phyloP scores from a whole-genome alignment of 2,329 filamentous ascomycete species.

The Sclerotinia trifoliorum region DNA sequence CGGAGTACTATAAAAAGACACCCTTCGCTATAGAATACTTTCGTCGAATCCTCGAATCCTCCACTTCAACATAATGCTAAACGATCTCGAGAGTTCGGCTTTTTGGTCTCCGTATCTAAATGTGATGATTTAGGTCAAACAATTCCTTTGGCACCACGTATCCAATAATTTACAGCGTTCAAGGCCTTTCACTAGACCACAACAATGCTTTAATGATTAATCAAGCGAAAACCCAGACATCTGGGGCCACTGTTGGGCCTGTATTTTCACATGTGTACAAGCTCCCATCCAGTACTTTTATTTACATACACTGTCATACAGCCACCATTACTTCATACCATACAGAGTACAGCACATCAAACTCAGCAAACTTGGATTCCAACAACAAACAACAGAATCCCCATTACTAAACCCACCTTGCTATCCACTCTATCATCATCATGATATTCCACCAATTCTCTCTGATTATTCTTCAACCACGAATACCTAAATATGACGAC shows the following conservation, averaged over 20 bases:
- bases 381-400: background rate
- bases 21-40: background rate
- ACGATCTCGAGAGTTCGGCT: background rate
- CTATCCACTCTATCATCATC: background rate
- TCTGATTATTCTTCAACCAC: constrained; percentile 8
- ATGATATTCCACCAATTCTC: constrained; percentile 2
- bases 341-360: constrained; percentile 3
- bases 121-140: background rate
- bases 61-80: background rate
- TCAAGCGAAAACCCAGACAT: background rate
- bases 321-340: background rate
- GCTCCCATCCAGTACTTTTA: constrained; percentile 12
- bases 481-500: constrained; percentile 11
- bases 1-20: background rate
- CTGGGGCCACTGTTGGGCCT: background rate
- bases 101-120: background rate
- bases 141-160: constrained; percentile 15
- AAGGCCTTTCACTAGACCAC: constrained; percentile 1
- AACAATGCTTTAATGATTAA: constrained; percentile 2
- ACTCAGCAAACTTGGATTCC: background rate
- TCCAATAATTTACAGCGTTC: constrained; percentile 14
- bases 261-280: constrained; percentile 9
- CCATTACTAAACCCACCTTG: background rate
- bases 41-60: background rate
- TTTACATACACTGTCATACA: background rate